Evolutionary conservation across 768 basidiomycete genomes (phyloP).

Genomic region (Naganishia vishniacii): DNA sequence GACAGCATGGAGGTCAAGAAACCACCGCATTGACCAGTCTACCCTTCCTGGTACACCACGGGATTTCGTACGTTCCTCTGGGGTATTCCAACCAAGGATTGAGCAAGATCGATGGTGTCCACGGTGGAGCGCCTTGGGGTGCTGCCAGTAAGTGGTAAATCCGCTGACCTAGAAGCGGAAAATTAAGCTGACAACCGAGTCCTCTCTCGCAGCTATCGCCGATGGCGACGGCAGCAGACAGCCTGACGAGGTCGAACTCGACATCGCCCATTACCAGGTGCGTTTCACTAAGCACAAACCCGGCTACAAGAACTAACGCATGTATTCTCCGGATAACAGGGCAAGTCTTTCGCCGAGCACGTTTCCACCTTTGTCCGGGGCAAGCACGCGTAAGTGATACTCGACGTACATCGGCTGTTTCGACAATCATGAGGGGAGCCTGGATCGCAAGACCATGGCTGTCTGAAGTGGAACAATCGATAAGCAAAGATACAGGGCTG

Average conservation of each 20-base stretch:
- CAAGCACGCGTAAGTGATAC: conserved; percentile 24
- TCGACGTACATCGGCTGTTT: background rate
- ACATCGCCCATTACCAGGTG: conserved; percentile 35
- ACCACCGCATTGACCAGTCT: conserved; percentile 52
- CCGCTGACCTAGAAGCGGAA: background rate
- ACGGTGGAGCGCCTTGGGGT: conserved; percentile 67
- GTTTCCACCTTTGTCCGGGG: conserved; percentile 37
- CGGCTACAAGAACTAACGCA: background rate
- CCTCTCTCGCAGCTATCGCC: conserved; percentile 36
- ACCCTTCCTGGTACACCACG: conserved; percentile 65
- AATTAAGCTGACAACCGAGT: background rate
- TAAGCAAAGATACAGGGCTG: conserved; percentile 19
- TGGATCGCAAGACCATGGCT: background rate
- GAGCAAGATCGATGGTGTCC: conserved; percentile 42
- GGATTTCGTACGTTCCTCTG: conserved; percentile 60
- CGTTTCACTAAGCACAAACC: background rate
- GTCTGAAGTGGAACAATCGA: background rate
- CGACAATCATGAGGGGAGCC: background rate
- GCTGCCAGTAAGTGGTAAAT: conserved; percentile 51
- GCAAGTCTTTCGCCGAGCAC: conserved; percentile 37
- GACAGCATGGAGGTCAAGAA: conserved; percentile 72
- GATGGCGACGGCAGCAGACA: conserved; percentile 39
- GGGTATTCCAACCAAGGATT: conserved; percentile 55
- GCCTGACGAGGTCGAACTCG: conserved; percentile 32
- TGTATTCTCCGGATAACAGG: conserved; percentile 6